phyloP scores from a whole-genome alignment of 106 monocot genomes.

The Apostasia shenzhenica region DNA sequence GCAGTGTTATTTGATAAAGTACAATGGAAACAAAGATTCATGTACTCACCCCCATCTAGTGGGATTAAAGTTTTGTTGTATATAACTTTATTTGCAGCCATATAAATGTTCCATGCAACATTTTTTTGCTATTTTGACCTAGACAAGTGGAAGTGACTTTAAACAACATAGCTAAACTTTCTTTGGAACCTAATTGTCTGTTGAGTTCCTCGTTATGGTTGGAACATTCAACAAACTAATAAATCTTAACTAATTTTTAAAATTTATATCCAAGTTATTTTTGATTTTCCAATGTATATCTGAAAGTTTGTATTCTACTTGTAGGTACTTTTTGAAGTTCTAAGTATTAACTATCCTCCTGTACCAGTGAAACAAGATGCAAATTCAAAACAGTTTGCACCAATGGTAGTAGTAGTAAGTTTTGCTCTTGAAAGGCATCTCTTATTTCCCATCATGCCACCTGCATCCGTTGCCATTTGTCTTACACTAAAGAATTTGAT shows the following conservation, averaged over 20 bases:
- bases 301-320: not conserved
- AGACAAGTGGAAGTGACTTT: too few species aligned
- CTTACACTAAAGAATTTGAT: not conserved
- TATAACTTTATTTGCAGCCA: too few species aligned
- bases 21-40: too few species aligned
- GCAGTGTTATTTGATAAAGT: too few species aligned
- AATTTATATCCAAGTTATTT: not conserved
- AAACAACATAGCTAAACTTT: too few species aligned
- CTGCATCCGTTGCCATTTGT: not conserved
- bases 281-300: not conserved
- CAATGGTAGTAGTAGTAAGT: slow-evolving; percentile 88
- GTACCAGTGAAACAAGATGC: slow-evolving; percentile 65
- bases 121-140: too few species aligned
- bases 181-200: too few species aligned
- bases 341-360: slow-evolving; percentile 64
- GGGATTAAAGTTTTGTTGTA: too few species aligned
- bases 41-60: too few species aligned
- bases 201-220: not conserved
- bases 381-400: slow-evolving; percentile 67
- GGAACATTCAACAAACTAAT: not conserved
- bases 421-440: not conserved
- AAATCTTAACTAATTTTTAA: not conserved
- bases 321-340: slow-evolving; percentile 72
- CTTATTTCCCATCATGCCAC: not conserved
- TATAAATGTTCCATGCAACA: too few species aligned